Conservation (phyloP, 345 rosid species). For the Excoecaria cochinchinensis region DNA sequence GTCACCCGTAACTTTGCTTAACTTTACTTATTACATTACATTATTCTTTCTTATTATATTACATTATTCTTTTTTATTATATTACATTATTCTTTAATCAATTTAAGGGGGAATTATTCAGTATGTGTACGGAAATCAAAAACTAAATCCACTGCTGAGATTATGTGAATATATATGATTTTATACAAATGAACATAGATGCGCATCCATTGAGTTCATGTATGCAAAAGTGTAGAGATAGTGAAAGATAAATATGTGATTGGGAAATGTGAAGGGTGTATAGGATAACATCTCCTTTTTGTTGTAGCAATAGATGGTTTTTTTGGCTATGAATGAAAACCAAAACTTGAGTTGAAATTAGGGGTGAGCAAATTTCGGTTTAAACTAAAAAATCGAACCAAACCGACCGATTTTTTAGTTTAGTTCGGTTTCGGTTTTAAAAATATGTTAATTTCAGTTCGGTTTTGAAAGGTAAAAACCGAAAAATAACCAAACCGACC, state of each 20-base stretch:
- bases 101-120: neutral
- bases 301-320: neutral
- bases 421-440: too few species aligned
- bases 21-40: neutral
- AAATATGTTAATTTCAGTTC: too few species aligned
- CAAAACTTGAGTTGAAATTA: neutral
- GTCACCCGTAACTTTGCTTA: neutral
- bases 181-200: neutral
- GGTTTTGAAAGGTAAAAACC: too few species aligned
- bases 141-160: neutral
- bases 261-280: neutral
- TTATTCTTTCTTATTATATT: neutral
- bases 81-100: neutral
- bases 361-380: too few species aligned
- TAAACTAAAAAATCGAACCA: too few species aligned
- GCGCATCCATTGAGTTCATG: too few species aligned
- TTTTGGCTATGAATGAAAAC: neutral
- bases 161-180: neutral
- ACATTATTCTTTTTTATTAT: too few species aligned
- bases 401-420: too few species aligned
- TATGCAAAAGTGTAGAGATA: neutral
- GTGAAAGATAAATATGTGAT: neutral
- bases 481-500: too few species aligned
- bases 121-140: neutral
- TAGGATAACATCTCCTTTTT: neutral